Conservation (phyloP, 192 early-diverging fungal species). For the Chytriomyces hyalinus region DNA sequence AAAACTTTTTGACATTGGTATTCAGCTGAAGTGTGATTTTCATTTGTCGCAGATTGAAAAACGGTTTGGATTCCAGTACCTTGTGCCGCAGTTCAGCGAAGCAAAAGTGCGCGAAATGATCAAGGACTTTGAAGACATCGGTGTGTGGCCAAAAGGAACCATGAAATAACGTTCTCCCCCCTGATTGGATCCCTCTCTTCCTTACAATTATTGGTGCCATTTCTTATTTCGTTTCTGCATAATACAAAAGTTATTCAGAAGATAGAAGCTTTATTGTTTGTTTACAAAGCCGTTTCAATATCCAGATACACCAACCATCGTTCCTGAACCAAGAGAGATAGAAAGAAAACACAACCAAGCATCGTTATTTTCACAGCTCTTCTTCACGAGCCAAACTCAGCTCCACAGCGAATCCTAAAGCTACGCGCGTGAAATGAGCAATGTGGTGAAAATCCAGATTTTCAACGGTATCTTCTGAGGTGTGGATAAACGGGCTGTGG, state of each 20-base stretch:
- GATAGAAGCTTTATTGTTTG: no score
- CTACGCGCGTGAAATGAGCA: slow-evolving; percentile 83
- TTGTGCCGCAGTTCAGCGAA: slow-evolving; percentile 68
- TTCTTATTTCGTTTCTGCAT: no score
- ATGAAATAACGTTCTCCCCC: slow-evolving; percentile 6
- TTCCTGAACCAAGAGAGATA: no score
- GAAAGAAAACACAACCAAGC: no score
- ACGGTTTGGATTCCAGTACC: slow-evolving; percentile 73
- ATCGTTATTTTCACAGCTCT: no score
- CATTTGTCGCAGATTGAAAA: slow-evolving; percentile 61
- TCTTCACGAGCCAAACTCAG: slow-evolving; percentile 7
- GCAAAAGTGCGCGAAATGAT: slow-evolving; percentile 74
- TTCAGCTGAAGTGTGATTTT: not conserved
- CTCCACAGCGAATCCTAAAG: slow-evolving; percentile 86
- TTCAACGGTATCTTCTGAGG: slow-evolving; percentile 72
- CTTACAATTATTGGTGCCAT: no score
- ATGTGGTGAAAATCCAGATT: slow-evolving; percentile 86
- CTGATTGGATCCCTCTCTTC: no score
- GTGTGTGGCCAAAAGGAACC: slow-evolving; percentile 82
- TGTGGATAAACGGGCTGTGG: slow-evolving; percentile 69
- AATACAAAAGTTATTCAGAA: no score
- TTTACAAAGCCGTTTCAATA: no score
- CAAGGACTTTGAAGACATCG: slow-evolving; percentile 76
- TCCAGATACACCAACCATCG: no score
- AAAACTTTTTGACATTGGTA: no score